Conservation (phyloP, 192 early-diverging fungal genomes). For the Coemansia reversa region DNA sequence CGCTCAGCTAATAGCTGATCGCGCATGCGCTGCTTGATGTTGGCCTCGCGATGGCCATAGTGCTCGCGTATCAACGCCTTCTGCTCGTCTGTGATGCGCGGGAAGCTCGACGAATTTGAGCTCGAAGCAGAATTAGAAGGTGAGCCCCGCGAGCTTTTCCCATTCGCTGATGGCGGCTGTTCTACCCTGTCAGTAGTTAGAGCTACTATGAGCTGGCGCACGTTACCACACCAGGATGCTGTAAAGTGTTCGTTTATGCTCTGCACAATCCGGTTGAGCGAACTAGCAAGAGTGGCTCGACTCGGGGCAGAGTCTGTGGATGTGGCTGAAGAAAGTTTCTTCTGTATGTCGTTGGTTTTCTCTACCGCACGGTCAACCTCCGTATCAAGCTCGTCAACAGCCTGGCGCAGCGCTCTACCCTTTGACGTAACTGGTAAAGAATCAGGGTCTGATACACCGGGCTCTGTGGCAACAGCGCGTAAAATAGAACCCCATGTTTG, state of each 20-base stretch:
- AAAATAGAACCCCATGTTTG: conserved; percentile 32
- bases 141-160: neutral
- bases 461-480: conserved; percentile 1
- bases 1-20: too few species aligned
- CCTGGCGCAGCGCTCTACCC: conserved; percentile 11
- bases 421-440: neutral
- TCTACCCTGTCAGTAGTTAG: neutral
- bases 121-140: conserved; percentile 9
- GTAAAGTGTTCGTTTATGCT: conserved; percentile 23
- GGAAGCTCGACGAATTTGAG: conserved; percentile 15
- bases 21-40: neutral
- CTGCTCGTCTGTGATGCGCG: conserved; percentile 26
- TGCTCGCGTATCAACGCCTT: conserved; percentile 32
- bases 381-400: conserved; percentile 28
- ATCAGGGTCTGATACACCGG: neutral
- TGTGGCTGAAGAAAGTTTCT: neutral
- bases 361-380: conserved; percentile 22
- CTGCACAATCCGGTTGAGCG: conserved; percentile 20
- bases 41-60: conserved; percentile 7
- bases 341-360: conserved; percentile 7
- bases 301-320: conserved; percentile 1
- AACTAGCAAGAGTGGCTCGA: conserved; percentile 18
- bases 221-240: conserved; percentile 28
- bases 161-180: neutral
- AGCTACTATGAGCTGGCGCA: conserved; percentile 19